phyloP scores from a whole-genome alignment of 257 asterid genomes.

The Voacanga thouarsii region DNA sequence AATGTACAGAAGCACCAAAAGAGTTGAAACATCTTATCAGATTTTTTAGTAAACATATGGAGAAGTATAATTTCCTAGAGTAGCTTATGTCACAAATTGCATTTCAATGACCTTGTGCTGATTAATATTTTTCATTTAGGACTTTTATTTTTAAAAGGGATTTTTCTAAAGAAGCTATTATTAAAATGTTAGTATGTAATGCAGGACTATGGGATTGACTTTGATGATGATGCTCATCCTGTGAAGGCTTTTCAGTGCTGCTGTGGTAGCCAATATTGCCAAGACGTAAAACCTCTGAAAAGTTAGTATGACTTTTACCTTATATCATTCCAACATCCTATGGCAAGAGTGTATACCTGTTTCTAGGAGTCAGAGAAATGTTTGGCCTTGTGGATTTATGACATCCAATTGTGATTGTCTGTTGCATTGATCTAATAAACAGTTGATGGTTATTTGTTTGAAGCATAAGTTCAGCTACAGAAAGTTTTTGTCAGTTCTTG shows the following conservation, averaged over 20 bases:
- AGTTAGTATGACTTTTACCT: constrained; percentile 19
- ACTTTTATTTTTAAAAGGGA: not conserved
- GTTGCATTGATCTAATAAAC: too few relatives aligned
- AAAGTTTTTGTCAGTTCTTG: too few relatives aligned
- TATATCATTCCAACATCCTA: not conserved
- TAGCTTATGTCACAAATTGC: not conserved
- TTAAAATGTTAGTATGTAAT: constrained; percentile 16
- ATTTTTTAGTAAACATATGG: not conserved
- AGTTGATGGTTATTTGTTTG: too few relatives aligned
- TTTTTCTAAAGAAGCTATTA: not conserved
- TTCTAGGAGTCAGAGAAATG: too few relatives aligned
- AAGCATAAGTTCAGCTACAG: too few relatives aligned
- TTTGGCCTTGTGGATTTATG: too few relatives aligned
- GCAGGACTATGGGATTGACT: constrained; percentile 65
- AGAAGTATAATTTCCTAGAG: not conserved
- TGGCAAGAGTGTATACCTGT: not conserved
- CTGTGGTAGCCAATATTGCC: constrained; percentile 48
- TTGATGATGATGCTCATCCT: constrained; percentile 30
- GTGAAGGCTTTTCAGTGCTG: constrained; percentile 43
- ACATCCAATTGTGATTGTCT: too few relatives aligned
- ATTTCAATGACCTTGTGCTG: not conserved
- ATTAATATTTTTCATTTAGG: not conserved
- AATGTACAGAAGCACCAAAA: too few relatives aligned
- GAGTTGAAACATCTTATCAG: not conserved
- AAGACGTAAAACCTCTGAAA: constrained; percentile 30